Evolutionary conservation across 2,329 filamentous ascomycete species (phyloP), one percentile per base, ranked within the genome.

Genomic region (Cercospora sp.): DNA sequence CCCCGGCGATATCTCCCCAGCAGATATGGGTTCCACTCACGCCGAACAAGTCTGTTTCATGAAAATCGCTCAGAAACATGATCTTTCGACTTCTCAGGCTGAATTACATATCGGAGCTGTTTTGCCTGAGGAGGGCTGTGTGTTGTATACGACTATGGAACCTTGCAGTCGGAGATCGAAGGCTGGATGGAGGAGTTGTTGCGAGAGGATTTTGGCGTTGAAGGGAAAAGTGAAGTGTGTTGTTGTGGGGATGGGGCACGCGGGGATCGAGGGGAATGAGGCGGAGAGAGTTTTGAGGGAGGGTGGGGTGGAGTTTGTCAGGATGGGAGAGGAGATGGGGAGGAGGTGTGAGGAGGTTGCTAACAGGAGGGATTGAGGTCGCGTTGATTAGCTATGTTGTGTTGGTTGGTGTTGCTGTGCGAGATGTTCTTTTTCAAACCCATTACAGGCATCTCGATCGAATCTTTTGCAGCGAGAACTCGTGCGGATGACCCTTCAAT

Each of bases 31-130:
- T 8, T 59, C 55, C 33, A 65, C 63, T 8, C 63, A 65, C 33
- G 63, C 63, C n/a, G 63, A 65, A 33, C 63, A 65, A 53, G 58
- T 55, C 42, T 65, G 63, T 31, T 65, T 65, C 26, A 65, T 65
- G 48, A 65, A 65, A 16, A 26, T 65, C 10, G 63, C 63, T 13
- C 33, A 42, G 16, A 18, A 51, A 33, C 36, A 60, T n/a, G 16
- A 30, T 48, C 63, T 59, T 18, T 26, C 63, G 2, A 5, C 45
- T 9, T 13, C 63, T 13, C 20, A 23, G 1, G 36, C 63, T 9
- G 63, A 65, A 28, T 18, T 23, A 5, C 53, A 65, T 39, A 65
- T 65, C 13, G 26, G 18, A 45, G 3, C 16, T 31, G 2, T 51
- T 2, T 18, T 51, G 53, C 57, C 33, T 5, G 39, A 60, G 7